Evolutionary conservation across 306 rosid species (phyloP).

Genomic region (Oxytropis ochrocephala): DNA sequence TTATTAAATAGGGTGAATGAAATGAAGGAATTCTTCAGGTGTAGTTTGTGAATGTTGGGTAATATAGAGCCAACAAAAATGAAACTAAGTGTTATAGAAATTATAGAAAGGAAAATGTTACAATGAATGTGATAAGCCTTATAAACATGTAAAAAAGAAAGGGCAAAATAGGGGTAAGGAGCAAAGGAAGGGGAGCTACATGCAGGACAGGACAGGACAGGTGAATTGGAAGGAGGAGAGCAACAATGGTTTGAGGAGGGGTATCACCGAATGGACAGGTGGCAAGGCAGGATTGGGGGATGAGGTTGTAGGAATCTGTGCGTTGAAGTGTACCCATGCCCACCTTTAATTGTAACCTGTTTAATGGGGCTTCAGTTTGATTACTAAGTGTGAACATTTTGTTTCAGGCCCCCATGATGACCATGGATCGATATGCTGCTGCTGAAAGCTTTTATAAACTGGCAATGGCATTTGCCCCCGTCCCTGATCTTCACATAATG

Average conservation of each 20-base stretch:
- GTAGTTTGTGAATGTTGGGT: neutral
- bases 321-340: too few species aligned
- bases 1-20: neutral
- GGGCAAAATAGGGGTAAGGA: neutral
- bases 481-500: slow-evolving; percentile 99
- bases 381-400: neutral
- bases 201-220: too few species aligned
- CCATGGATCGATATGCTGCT: slow-evolving; percentile 93
- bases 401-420: slow-evolving; percentile 76
- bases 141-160: too few species aligned
- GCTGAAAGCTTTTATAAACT: slow-evolving; percentile 90
- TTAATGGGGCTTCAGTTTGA: slow-evolving; percentile 18
- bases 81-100: neutral
- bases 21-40: neutral
- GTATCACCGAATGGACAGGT: too few species aligned
- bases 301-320: too few species aligned
- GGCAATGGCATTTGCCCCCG: slow-evolving; percentile 98
- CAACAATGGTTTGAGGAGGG: too few species aligned
- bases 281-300: too few species aligned
- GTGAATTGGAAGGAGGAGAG: too few species aligned
- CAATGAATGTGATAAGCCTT: neutral
- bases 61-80: neutral
- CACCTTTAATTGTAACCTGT: neutral
- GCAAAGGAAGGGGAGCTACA: too few species aligned
- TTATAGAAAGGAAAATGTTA: neutral